Conservation (phyloP, 768 basidiomycete genomes). For the Kwoniella dendrophila region DNA sequence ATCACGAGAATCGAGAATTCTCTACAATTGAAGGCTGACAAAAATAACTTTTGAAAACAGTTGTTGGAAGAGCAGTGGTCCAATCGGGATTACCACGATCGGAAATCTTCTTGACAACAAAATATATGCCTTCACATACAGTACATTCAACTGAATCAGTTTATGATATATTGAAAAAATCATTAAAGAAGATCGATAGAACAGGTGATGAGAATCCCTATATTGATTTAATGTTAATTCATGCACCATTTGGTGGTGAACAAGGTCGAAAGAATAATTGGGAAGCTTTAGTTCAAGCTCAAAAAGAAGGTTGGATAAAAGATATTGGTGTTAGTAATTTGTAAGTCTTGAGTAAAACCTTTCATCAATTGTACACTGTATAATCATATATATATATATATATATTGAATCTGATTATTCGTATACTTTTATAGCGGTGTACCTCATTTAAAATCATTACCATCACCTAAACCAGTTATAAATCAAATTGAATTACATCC, state of each 20-base stretch:
- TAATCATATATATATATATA: background rate
- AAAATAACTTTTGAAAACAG: conserved; percentile 9
- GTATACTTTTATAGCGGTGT: conserved; percentile 35
- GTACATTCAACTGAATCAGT: conserved; percentile 15
- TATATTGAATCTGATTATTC: background rate
- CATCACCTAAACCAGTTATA: conserved; percentile 44
- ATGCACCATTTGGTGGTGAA: conserved; percentile 52
- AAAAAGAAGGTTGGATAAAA: conserved; percentile 47
- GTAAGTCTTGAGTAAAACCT: conserved; percentile 33
- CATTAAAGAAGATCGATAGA: conserved; percentile 32
- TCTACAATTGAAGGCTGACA: background rate
- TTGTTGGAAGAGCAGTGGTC: conserved; percentile 30
- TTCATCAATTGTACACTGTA: too few relatives aligned
- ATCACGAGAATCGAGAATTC: too few relatives aligned
- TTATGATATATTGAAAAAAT: conserved; percentile 14
- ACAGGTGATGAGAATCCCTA: conserved; percentile 29
- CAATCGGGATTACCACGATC: conserved; percentile 24
- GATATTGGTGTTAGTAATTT: conserved; percentile 51
- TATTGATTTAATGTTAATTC: conserved; percentile 51
- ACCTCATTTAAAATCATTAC: conserved; percentile 46
- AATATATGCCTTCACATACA: conserved; percentile 28
- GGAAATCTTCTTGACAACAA: conserved; percentile 35
- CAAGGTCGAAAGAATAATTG: conserved; percentile 47
- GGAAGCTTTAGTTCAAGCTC: conserved; percentile 35
- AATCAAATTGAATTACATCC: conserved; percentile 56